Evolutionary conservation across 2,329 filamentous ascomycete species (phyloP).

Genomic region (Calcarisporium arbuscula): DNA sequence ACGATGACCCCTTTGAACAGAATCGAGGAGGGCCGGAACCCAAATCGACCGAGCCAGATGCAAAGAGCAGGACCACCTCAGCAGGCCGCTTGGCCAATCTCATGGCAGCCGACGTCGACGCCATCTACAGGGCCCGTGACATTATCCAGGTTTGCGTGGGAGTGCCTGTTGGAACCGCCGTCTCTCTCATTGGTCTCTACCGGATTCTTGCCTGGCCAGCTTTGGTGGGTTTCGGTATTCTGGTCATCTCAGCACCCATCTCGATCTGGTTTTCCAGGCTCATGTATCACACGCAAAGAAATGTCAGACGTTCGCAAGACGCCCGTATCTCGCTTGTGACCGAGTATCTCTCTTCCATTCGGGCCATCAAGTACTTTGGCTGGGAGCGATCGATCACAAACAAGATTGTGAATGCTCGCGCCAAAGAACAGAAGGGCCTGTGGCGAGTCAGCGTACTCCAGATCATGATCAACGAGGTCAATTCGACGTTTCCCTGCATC

Average conservation of each 20-base stretch:
- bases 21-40: constrained; percentile 18
- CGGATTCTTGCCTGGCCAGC: constrained; percentile 50
- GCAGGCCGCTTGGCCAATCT: constrained; percentile 48
- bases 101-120: constrained; percentile 53
- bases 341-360: constrained; percentile 52
- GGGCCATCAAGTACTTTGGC: constrained; percentile 54
- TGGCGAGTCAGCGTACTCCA: constrained; percentile 47
- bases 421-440: constrained; percentile 45
- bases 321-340: constrained; percentile 50
- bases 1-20: constrained; percentile 44
- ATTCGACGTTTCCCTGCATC: constrained; percentile 45
- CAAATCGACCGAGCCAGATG: constrained; percentile 21
- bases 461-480: constrained; percentile 40
- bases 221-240: constrained; percentile 42
- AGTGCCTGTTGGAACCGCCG: constrained; percentile 38
- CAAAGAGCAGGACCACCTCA: constrained; percentile 31
- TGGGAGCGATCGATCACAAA: constrained; percentile 50
- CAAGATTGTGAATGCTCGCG: constrained; percentile 43
- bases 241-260: constrained; percentile 42
- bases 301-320: constrained; percentile 50
- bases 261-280: constrained; percentile 41
- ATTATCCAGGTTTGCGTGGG: constrained; percentile 40
- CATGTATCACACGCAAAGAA: constrained; percentile 44
- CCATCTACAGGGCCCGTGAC: constrained; percentile 45
- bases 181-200: constrained; percentile 47